Evolutionary conservation across 108 stramenopile species (phyloP), one percentile per base, ranked within the genome.

Genomic region (Mayamaea pseudoterrestris): DNA sequence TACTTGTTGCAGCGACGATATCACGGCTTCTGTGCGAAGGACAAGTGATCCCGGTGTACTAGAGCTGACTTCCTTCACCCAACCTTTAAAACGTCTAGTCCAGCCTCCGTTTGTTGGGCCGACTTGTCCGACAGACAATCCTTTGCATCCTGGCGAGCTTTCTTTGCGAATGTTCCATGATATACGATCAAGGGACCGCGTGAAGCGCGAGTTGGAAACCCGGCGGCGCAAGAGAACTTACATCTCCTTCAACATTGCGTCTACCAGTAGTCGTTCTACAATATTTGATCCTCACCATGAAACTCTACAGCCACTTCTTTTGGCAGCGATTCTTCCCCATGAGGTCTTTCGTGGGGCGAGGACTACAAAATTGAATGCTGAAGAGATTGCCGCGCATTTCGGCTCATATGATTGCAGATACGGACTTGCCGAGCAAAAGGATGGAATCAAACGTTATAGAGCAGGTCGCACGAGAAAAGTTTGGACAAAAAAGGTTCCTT

Each of bases 391-490:
- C 9, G 35, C 62, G 25, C 46, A 55, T 12, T 60, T 84, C 23
- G 83, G 83, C 0, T 71, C 70, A 1, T 84, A 84, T 47, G 71
- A 84, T 44, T 65, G 58, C 41, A 61, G 78, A 53, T 68, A 69
- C 35, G 58, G 58, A 23, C 37, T 61, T 4, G 7, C 58, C 6
- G 54, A 25, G 17, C n/a, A 42, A 26, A 65, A 51, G 27, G 52
- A 41, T 28, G 55, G n/a, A n/a, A n/a, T n/a, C n/a, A n/a, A n/a
- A n/a, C n/a, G n/a, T n/a, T n/a, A n/a, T n/a, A n/a, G n/a, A n/a
- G n/a, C n/a, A n/a, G n/a, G n/a, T n/a, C n/a, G n/a, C n/a, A n/a
- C n/a, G n/a, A n/a, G n/a, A n/a, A n/a, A n/a, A n/a, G n/a, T n/a
- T n/a, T n/a, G n/a, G n/a, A n/a, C n/a, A n/a, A n/a, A n/a, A n/a